These are phyloP conservation scores for Boehmeria nivea DNA, from an alignment of 306 rosid genomes.

Conservation along the genomic window DNA sequence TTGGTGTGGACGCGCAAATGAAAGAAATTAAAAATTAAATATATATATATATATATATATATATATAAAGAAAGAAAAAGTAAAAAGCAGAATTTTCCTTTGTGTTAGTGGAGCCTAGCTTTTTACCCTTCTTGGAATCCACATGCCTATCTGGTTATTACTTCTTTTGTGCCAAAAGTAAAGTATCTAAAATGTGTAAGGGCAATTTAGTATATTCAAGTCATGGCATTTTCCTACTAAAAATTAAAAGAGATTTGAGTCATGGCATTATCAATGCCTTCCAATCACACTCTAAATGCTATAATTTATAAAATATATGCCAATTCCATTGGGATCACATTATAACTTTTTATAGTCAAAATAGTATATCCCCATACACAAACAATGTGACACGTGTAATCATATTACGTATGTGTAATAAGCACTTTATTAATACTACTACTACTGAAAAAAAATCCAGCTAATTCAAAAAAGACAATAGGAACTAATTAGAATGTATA, in stretches of 20 bases:
- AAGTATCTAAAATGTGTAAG: neutral
- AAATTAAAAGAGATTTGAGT: neutral
- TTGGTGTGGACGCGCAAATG: no score
- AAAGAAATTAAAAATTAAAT: constrained; percentile 13
- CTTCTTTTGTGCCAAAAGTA: constrained; percentile 21
- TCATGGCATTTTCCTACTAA: neutral
- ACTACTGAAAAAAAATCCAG: no score
- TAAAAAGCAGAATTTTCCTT: constrained; percentile 47
- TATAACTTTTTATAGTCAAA: neutral
- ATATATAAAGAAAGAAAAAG: no score
- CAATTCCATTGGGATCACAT: neutral
- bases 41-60: constrained; percentile 19
- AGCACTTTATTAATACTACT: no score
- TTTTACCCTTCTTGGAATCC: constrained; percentile 44
- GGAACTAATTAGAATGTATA: no score
- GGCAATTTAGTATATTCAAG: constrained; percentile 12
- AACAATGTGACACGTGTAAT: no score
- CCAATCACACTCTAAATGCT: no score
- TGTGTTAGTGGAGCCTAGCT: constrained; percentile 45
- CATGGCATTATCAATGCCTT: no score
- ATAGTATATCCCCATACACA: neutral
- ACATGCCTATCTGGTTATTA: constrained; percentile 25
- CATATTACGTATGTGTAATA: no score
- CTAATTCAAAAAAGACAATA: no score
- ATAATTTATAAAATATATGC: no score